Base-by-base conservation (phyloP, 75 land plant genomes). In the Gnetum montanum region DNA sequence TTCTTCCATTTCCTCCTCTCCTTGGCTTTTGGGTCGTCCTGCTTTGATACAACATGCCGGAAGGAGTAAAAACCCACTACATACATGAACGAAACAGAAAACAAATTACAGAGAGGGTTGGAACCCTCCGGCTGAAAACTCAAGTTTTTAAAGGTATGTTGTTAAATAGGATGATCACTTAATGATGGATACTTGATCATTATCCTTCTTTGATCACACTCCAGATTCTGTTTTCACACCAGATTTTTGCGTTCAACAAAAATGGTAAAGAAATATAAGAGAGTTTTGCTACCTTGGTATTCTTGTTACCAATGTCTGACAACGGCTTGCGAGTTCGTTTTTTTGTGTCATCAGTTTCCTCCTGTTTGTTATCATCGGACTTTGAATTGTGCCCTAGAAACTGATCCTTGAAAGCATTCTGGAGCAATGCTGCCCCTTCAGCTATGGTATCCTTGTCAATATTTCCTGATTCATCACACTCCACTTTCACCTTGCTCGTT, bases 271-370 rank as follows among this genome's bases (percentile, higher is more conserved):
- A n/a, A n/a, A n/a, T n/a, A n/a, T n/a, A n/a, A n/a, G n/a, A n/a
- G n/a, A n/a, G n/a, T n/a, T n/a, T n/a, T n/a, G n/a, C n/a, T n/a
- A n/a, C n/a, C n/a, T n/a, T n/a, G n/a, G n/a, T n/a, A n/a, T n/a
- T n/a, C n/a, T n/a, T 88, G 68, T 93, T 93, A 2, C 98, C 96
- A 59, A 93, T 89, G 57, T 93, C 98, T 4, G 77, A 60, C 20
- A 93, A 64, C 24, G 98, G 82, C 43, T 68, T 90, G 29, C 98
- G 73, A 13, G 30, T 55, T 8, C 34, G 41, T 46, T 58, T 61
- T 26, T 46, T 46, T 28, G 57, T 65, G 33, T 61, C 55, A 33
- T 45, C 38, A 12, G 52, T 57, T 13, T 6, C 47, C 22, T 67
- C 46, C 26, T 48, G 66, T 38, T 25, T 12, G 28, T 38, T 45